phyloP scores from a whole-genome alignment of 2,329 filamentous ascomycete species.

The Microsporum canis region DNA sequence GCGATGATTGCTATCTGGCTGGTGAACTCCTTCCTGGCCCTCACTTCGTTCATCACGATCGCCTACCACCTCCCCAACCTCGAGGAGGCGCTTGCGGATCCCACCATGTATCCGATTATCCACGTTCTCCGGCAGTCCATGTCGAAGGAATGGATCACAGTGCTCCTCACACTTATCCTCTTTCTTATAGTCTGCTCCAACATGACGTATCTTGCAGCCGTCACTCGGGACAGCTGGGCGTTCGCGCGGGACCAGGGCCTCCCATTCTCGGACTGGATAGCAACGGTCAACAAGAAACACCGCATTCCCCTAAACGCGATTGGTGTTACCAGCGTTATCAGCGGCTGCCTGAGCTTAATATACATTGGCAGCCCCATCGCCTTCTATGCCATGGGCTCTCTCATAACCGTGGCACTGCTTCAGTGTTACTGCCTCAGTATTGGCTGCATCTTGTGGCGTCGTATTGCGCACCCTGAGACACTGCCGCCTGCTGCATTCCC shows the following conservation, averaged over 20 bases:
- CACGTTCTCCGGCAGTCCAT: constrained; percentile 41
- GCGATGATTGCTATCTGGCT: constrained; percentile 38
- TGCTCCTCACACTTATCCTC: constrained; percentile 37
- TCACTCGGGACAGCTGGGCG: constrained; percentile 32
- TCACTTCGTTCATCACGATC: constrained; percentile 30
- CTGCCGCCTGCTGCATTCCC: constrained; percentile 4
- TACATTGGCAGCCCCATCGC: constrained; percentile 42
- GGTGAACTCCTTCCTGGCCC: constrained; percentile 38
- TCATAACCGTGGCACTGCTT: constrained; percentile 39
- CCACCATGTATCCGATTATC: constrained; percentile 40
- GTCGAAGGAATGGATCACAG: constrained; percentile 34
- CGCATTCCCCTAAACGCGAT: constrained; percentile 35
- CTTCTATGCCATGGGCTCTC: constrained; percentile 42
- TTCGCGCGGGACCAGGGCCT: constrained; percentile 44
- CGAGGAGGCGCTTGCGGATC: constrained; percentile 27
- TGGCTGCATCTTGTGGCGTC: constrained; percentile 29
- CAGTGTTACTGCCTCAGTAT: constrained; percentile 30
- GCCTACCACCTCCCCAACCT: constrained; percentile 36
- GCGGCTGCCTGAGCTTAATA: constrained; percentile 36
- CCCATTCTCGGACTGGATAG: constrained; percentile 39
- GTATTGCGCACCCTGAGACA: constrained; percentile 23
- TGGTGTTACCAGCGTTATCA: constrained; percentile 22
- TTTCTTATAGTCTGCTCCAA: constrained; percentile 25
- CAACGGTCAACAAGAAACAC: constrained; percentile 30
- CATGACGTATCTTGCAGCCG: constrained; percentile 26